Conservation (phyloP, 2,329 filamentous ascomycete genomes). For the Whalleya microplaca region DNA sequence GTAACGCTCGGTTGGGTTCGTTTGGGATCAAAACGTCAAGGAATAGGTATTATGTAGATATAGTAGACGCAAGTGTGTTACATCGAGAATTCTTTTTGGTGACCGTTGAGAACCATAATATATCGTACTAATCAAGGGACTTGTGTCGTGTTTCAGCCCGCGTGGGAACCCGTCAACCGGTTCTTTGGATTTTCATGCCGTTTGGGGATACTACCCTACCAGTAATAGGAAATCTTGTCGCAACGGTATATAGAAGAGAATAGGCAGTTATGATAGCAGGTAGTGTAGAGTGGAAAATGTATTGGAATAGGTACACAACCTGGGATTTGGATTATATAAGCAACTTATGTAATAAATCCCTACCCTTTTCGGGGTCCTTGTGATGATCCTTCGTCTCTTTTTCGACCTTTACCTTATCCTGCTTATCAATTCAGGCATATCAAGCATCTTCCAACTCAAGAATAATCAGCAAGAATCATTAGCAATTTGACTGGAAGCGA, state of each 20-base stretch:
- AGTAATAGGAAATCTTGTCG: not conserved
- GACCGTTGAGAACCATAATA: not conserved
- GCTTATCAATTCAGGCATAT: not conserved
- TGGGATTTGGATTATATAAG: not conserved
- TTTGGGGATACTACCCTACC: not conserved
- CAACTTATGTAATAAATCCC: not conserved
- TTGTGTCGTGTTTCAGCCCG: not conserved
- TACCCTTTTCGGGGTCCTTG: not conserved
- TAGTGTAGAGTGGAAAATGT: too few relatives aligned
- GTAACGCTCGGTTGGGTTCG: not conserved
- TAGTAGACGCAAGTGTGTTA: not conserved
- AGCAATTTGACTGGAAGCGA: not conserved
- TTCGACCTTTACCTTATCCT: not conserved
- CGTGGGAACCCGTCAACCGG: not conserved
- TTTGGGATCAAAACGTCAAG: too few relatives aligned
- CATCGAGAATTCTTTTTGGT: not conserved
- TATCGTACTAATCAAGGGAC: not conserved
- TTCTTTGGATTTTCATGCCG: not conserved
- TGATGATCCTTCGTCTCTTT: not conserved
- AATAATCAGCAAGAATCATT: not conserved
- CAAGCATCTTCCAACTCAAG: not conserved
- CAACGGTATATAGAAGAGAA: too few relatives aligned
- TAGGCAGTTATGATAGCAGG: too few relatives aligned
- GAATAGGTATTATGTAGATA: too few relatives aligned
- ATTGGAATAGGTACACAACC: too few relatives aligned